Conservation (phyloP, 2,329 filamentous ascomycete genomes). For the Phaeomoniella chlamydospora region DNA sequence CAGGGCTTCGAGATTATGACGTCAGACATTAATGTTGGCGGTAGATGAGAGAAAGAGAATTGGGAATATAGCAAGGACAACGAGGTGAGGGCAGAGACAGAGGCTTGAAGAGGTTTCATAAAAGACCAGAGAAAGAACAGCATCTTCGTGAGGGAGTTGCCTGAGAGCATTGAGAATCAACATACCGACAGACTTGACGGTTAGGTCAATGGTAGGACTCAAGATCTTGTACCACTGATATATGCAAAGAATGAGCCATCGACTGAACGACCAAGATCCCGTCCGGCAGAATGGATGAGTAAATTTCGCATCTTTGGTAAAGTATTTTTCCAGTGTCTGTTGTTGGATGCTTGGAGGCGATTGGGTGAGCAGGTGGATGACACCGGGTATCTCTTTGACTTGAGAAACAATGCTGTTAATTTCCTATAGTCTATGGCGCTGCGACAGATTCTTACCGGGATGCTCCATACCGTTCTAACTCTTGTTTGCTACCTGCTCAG, state of each 20-base stretch:
- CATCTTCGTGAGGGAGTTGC: too few relatives aligned
- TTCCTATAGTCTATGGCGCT: too few relatives aligned
- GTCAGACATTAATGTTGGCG: too few relatives aligned
- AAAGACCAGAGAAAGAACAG: too few relatives aligned
- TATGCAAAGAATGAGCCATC: conserved; percentile 52
- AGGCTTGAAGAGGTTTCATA: too few relatives aligned
- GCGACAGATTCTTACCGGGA: too few relatives aligned
- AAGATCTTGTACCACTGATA: conserved; percentile 79
- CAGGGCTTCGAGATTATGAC: conserved; percentile 4
- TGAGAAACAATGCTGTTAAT: too few relatives aligned
- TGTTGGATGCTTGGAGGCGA: conserved; percentile 52
- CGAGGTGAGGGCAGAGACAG: too few relatives aligned
- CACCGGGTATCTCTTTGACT: conserved; percentile 38
- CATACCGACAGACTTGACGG: conserved; percentile 46
- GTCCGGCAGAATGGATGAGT: conserved; percentile 67
- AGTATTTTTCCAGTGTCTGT: conserved; percentile 55
- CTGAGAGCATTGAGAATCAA: conserved; percentile 4
- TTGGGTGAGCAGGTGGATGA: conserved; percentile 57
- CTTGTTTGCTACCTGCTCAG: too few relatives aligned
- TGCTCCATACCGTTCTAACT: too few relatives aligned
- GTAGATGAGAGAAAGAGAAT: neutral
- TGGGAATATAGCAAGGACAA: too few relatives aligned
- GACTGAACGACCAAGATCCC: conserved; percentile 38
- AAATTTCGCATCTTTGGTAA: conserved; percentile 57
- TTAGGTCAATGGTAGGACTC: conserved; percentile 56